Percentiles rank a stretch among this genome's conserved stretches.
Evolutionary conservation across 768 basidiomycete species (phyloP).

Genomic region (Solioccasus polychromus): DNA sequence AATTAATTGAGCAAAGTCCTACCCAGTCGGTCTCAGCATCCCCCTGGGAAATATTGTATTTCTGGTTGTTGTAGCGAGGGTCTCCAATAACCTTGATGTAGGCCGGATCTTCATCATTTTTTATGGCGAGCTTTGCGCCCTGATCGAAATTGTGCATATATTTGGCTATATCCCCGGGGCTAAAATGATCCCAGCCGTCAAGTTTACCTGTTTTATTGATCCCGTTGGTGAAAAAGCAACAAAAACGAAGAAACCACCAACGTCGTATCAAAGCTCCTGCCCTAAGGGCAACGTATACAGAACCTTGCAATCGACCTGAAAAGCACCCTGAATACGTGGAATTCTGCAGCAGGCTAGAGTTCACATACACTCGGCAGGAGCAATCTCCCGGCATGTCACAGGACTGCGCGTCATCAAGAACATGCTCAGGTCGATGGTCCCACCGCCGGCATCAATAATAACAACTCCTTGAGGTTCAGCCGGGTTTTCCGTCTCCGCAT

Average conservation of each 20-base stretch:
- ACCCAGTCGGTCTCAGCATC: constrained; percentile 14
- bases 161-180: not conserved
- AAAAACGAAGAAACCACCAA: constrained; percentile 10
- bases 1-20: not conserved
- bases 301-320: constrained; percentile 44
- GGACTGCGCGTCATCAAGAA: constrained; percentile 25
- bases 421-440: constrained; percentile 37
- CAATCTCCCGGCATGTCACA: constrained; percentile 32
- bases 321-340: not conserved
- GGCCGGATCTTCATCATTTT: constrained; percentile 3
- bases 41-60: constrained; percentile 3
- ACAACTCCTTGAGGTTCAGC: constrained; percentile 36
- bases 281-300: constrained; percentile 43
- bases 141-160: constrained; percentile 8
- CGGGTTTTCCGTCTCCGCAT: not conserved
- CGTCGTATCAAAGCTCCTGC: constrained; percentile 36
- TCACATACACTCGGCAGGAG: constrained; percentile 26
- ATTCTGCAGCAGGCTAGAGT: not conserved
- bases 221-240: not conserved
- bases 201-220: constrained; percentile 5
- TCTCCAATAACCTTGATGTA: constrained; percentile 10
- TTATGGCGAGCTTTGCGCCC: constrained; percentile 4
- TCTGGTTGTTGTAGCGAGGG: not conserved
- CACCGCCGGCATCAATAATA: constrained; percentile 13
- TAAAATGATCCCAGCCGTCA: constrained; percentile 1